A percentile compares a stretch with the other conserved stretches of the same genome.
phyloP scores from a whole-genome alignment of 129 eudicot species.

The Oenanthe sinensis region DNA sequence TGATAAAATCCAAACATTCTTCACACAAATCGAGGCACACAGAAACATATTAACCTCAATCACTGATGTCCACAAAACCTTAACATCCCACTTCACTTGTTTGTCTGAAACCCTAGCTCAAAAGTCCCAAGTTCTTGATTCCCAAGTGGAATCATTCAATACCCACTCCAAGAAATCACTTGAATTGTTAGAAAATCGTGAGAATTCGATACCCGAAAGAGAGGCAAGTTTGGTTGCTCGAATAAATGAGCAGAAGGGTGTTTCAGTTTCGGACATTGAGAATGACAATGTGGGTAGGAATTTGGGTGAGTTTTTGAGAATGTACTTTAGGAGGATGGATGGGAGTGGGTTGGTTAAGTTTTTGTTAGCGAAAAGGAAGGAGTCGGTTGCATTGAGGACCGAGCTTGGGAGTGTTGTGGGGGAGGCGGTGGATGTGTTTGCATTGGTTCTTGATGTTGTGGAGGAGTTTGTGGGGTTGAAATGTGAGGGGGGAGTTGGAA shows the following conservation, averaged over 20 bases:
- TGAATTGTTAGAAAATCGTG: slow-evolving; percentile 29
- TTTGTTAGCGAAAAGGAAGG: slow-evolving; percentile 39
- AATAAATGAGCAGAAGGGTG: slow-evolving; percentile 19
- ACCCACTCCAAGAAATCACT: slow-evolving; percentile 17
- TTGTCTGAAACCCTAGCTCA: slow-evolving; percentile 24
- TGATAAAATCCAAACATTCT: slow-evolving; percentile 25
- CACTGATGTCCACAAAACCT: slow-evolving; percentile 37
- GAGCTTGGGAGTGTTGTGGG: slow-evolving; percentile 20
- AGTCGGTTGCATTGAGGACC: slow-evolving; percentile 28
- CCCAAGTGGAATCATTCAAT: slow-evolving; percentile 24
- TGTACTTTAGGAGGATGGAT: slow-evolving; percentile 43
- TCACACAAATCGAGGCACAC: slow-evolving; percentile 34
- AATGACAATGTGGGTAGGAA: background rate
- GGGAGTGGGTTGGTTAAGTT: slow-evolving; percentile 24
- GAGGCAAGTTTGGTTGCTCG: slow-evolving; percentile 23
- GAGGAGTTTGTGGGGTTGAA: slow-evolving; percentile 41
- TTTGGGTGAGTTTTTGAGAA: slow-evolving; percentile 24
- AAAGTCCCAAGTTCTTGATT: slow-evolving; percentile 26
- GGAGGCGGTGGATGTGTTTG: slow-evolving; percentile 34
- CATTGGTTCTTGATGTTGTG: slow-evolving; percentile 44
- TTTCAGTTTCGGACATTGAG: slow-evolving; percentile 18
- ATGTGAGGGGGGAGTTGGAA: slow-evolving; percentile 28
- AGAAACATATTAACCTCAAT: slow-evolving; percentile 34
- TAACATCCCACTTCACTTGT: slow-evolving; percentile 29
- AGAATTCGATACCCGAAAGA: slow-evolving; percentile 27